Base-by-base conservation (phyloP, 495 filamentous ascomycete species). In the Bacidia gigantensis region DNA sequence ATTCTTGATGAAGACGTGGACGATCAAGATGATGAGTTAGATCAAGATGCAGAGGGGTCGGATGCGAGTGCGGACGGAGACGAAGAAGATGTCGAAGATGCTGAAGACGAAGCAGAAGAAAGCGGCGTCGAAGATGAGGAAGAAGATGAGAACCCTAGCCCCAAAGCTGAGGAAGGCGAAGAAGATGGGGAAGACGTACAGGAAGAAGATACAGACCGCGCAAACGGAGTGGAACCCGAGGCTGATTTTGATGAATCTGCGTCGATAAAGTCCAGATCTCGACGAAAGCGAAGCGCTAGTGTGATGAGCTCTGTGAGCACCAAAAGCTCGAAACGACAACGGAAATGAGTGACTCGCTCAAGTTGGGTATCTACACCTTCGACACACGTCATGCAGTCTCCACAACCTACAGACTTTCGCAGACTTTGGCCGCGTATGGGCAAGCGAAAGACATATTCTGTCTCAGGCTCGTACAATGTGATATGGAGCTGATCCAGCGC, bases 1-100 rank as follows among this genome's bases (percentile, higher is more conserved):
- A 25, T 23, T 20, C 26, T 41, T 5, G 46, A 51, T 82, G 56
- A 67, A 75, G 50, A 83, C 81, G 57, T 64, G 11, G 17, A 38
- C 14, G 47, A 50, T 22, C 41, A 44, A 22, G 47, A 50, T 9
- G 47, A 50, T 18, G 44, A 47, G 20, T 5, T 14, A 14, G 47
- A 72, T 66, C 61, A 60, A 49, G 41, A 58, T 50, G 56, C 47
- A 35, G 40, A 62, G 45, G 57, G 47, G 18, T 32, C 24, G 14
- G 32, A 50, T n/a, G 48, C 29, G 23, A 25, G 26, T 2, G 49
- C 9, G 2, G 57, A 41, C 10, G 53, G 46, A 14, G 60, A 67
- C 46, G 62, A 65, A 17, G 61, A 56, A 2, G 40, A 26, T 7
- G 51, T 70, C 69, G 62, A 70, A 56, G 54, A 74, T 61, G 59